Evolutionary conservation across 1,284 basidiomycete species (phyloP), one percentile per base, ranked within the genome.

Genomic region (Binderoboletus segoi): DNA sequence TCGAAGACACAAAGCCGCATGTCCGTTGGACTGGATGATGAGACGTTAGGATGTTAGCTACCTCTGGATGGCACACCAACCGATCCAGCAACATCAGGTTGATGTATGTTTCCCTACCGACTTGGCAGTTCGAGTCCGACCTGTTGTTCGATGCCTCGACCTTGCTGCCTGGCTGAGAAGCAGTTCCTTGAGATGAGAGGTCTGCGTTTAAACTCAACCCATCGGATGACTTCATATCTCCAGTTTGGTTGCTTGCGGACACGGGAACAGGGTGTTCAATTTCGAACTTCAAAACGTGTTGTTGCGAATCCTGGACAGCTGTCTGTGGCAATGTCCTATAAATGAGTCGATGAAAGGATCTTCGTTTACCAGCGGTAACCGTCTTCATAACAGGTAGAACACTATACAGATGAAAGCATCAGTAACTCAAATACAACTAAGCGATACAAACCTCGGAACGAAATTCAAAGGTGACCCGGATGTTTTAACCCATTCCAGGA

Each of bases 41-140:
- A 45, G 20, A 53, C 24, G 23, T 63, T 53, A 68, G 47, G 24
- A 32, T 52, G 46, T 28, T 43, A 51, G 35, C 37, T 48, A 38
- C 53, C 42, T 38, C 47, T n/a, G 16, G 16, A 48, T 38, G 48
- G 37, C 18, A 48, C 37, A 69, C 77, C 51, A 54, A 84, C 85
- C 83, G 77, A 62, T 85, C 79, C 42, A 85, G 86, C 59, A 88
- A 70, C 75, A 85, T 74, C 32, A 87, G 47, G 63, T 86, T 77
- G 24, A 81, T 45, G 20, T 63, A 63, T 15, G 64, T 66, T 63
- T 69, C 70, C 35, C 38, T 57, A 8, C 67, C 67, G 41, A 61
- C 64, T 57, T 60, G 66, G 30, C 58, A 69, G 33, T 32, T 56
- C 21, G 55, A 48, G 11, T 20, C 32, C 46, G 51, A 40, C 18